These are phyloP conservation scores for Neopestalotiopsis rosae DNA, from an alignment of 2,329 filamentous ascomycete species.

Conservation along the genomic window DNA sequence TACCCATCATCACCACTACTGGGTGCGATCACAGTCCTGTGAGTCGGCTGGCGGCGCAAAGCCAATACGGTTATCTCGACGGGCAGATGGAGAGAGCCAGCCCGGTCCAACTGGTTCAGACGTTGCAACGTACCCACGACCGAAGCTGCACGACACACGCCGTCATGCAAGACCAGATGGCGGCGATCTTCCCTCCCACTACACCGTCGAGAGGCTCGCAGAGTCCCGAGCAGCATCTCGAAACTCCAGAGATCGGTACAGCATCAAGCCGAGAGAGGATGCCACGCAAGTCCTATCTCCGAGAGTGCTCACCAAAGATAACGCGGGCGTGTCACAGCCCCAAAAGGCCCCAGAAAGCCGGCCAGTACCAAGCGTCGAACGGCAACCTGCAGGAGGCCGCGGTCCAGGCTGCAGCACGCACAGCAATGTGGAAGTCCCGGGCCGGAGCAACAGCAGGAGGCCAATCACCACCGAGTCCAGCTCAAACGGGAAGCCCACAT, in stretches of 20 bases:
- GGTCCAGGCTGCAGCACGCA: slow-evolving; percentile 32
- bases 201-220: slow-evolving; percentile 32
- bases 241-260: slow-evolving; percentile 33
- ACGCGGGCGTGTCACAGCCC: not conserved
- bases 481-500: slow-evolving; percentile 19
- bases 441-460: slow-evolving; percentile 24
- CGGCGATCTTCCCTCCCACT: slow-evolving; percentile 31
- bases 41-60: slow-evolving; percentile 18
- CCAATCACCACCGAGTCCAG: slow-evolving; percentile 21
- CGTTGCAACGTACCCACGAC: slow-evolving; percentile 14
- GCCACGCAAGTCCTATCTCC: slow-evolving; percentile 13
- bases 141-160: slow-evolving; percentile 20
- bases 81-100: slow-evolving; percentile 10
- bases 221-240: slow-evolving; percentile 29
- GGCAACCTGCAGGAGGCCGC: slow-evolving; percentile 24
- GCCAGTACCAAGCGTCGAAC: slow-evolving; percentile 18
- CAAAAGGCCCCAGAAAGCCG: slow-evolving; percentile 17
- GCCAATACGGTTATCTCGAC: not conserved
- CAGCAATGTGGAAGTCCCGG: slow-evolving; percentile 31
- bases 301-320: slow-evolving; percentile 9
- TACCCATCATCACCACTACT: slow-evolving; percentile 68
- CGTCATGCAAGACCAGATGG: slow-evolving; percentile 18
- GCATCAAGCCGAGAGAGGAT: slow-evolving; percentile 26
- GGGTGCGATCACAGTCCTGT: slow-evolving; percentile 46
- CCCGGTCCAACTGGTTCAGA: slow-evolving; percentile 20